Evolutionary conservation across 1,284 basidiomycete species (phyloP).

Genomic region (Irpex sp.): DNA sequence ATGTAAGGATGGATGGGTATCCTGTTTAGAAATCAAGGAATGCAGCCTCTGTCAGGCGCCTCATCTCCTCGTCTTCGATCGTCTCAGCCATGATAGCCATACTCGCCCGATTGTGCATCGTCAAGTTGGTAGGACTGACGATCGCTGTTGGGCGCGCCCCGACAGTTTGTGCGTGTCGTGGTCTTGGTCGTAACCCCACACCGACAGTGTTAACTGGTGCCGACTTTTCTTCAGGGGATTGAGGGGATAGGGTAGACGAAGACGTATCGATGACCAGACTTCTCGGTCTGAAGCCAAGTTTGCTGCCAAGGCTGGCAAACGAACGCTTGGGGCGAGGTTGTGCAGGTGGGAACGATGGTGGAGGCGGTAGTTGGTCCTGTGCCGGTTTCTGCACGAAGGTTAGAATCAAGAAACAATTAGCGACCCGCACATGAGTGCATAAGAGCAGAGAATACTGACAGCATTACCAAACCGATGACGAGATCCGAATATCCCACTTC

Average conservation of each 20-base stretch:
- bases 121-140: not conserved
- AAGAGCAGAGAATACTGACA: not conserved
- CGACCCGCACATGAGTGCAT: not conserved
- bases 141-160: not conserved
- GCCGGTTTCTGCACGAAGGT: not conserved
- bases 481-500: not conserved
- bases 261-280: not conserved
- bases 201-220: not conserved
- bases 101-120: conserved; percentile 50
- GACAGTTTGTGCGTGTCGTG: not conserved
- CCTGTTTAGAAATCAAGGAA: conserved; percentile 45
- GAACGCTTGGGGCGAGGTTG: not conserved
- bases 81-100: conserved; percentile 46
- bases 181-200: not conserved
- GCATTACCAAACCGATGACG: not conserved
- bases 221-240: not conserved
- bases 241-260: not conserved
- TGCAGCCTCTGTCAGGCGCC: conserved; percentile 65
- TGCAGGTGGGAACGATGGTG: not conserved
- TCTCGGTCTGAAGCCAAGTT: not conserved
- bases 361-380: not conserved
- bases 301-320: not conserved
- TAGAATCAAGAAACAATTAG: not conserved
- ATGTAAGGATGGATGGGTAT: not conserved
- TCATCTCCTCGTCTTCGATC: conserved; percentile 63